Evolutionary conservation across 495 filamentous ascomycete genomes (phyloP), one percentile per base, ranked within the genome.

Genomic region (Penicillium ochrochloron): DNA sequence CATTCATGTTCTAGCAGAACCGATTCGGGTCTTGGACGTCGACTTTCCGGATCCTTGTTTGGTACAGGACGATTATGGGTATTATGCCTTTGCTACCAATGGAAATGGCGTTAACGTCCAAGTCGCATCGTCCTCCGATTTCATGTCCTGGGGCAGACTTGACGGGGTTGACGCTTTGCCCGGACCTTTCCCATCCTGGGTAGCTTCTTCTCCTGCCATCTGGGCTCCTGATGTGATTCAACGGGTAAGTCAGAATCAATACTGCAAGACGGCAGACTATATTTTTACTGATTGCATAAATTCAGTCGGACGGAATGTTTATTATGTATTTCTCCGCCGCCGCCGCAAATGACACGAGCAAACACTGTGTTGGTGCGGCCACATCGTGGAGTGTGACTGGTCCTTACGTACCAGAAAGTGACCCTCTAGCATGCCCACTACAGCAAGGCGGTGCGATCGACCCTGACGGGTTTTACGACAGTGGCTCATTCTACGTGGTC

Each of bases 201-300:
- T 66, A 15, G 65, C 57, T 17, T 64, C 63, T 21, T 34, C 52
- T 12, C 46, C 55, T 0, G 69, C 73, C 35, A 72, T 73, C 14
- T 85, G 82, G 82, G 82, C 83, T 1, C 83, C 82, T 14, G 79
- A 81, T 56, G 74, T 85, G 2, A 68, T 72, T 21, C 53, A 68
- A 35, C 39, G 73, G 31, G 27, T 66, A 62, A 35, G 44, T 19
- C 29, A 53, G 14, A 21, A 50, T 50, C 5, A 21, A 50, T 27
- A 50, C 19, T 27, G 15, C 46, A 50, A 50, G 8, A 21, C 8
- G 4, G 9, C 23, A 2, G n/a, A 8, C 23, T 23, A 50, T 46
- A 10, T 1, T 23, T 11, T 11, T 50, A n/a, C 46, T 39, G 12
- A 39, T 5, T 39, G 35, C 12, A 34, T 34, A 12, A 39, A 8